Evolutionary conservation across 306 rosid species (phyloP).

Genomic region (Carpinus viminea): DNA sequence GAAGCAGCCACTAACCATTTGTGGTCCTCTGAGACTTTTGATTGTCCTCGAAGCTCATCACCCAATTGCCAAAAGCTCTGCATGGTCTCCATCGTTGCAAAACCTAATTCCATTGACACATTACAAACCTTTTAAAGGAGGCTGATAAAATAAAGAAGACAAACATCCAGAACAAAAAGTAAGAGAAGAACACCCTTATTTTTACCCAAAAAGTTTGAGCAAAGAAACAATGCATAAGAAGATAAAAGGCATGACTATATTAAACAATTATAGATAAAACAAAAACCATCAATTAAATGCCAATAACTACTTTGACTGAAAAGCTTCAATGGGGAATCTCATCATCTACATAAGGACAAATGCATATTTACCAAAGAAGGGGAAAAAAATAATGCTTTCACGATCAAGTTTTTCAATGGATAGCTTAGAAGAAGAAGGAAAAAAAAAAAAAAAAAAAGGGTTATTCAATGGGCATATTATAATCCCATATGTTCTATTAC

Average conservation of each 20-base stretch:
- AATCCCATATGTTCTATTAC: background rate
- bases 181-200: background rate
- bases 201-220: background rate
- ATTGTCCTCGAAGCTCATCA: conserved; percentile 95
- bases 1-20: conserved; percentile 93
- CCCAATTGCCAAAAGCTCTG: conserved; percentile 96
- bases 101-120: conserved; percentile 33
- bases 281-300: background rate
- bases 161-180: background rate
- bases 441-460: no score
- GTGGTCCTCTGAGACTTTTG: conserved; percentile 89
- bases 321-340: background rate
- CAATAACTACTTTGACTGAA: background rate
- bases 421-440: no score
- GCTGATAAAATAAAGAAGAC: background rate
- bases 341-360: background rate
- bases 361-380: background rate
- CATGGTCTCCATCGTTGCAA: conserved; percentile 70
- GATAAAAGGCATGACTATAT: background rate
- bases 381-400: background rate
- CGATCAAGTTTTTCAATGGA: background rate
- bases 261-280: background rate
- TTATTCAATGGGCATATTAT: background rate
- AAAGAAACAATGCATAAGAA: background rate
- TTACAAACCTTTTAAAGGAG: conserved; percentile 9